Evolutionary conservation across 2,329 filamentous ascomycete species (phyloP).

Genomic region (Colletotrichum siamense): DNA sequence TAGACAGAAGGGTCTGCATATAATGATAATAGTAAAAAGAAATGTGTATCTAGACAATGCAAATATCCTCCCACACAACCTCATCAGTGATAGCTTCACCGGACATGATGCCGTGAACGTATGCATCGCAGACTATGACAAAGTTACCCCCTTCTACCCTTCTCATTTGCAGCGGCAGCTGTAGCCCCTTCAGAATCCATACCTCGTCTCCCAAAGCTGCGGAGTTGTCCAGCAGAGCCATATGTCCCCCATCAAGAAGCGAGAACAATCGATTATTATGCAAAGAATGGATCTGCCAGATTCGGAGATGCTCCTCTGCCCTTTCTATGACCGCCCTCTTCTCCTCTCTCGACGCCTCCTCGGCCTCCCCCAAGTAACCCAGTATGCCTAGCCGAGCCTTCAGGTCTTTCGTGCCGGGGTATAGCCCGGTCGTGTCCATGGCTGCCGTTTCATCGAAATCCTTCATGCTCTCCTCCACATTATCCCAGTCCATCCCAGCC

Average conservation of each 20-base stretch:
- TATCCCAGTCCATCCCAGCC: background rate
- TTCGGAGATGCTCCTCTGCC: background rate
- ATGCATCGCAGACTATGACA: background rate
- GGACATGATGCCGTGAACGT: background rate
- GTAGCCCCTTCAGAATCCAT: background rate
- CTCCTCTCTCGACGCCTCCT: background rate
- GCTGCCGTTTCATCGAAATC: background rate
- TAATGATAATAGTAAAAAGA: background rate
- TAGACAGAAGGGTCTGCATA: background rate
- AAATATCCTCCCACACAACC: background rate
- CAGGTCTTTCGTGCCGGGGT: background rate
- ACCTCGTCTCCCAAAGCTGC: background rate
- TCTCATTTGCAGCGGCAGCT: background rate
- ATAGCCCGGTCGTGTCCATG: background rate
- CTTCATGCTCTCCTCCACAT: background rate
- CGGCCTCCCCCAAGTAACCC: background rate
- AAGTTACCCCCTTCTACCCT: background rate
- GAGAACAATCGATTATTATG: background rate
- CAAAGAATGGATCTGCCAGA: background rate
- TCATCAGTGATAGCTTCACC: background rate
- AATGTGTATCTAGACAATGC: background rate
- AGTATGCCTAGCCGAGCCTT: background rate
- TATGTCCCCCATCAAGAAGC: background rate
- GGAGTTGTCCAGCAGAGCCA: background rate
- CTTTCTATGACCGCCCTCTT: background rate